Conservation (phyloP, 2,329 filamentous ascomycete genomes). For the Chrysoporthe puriensis region DNA sequence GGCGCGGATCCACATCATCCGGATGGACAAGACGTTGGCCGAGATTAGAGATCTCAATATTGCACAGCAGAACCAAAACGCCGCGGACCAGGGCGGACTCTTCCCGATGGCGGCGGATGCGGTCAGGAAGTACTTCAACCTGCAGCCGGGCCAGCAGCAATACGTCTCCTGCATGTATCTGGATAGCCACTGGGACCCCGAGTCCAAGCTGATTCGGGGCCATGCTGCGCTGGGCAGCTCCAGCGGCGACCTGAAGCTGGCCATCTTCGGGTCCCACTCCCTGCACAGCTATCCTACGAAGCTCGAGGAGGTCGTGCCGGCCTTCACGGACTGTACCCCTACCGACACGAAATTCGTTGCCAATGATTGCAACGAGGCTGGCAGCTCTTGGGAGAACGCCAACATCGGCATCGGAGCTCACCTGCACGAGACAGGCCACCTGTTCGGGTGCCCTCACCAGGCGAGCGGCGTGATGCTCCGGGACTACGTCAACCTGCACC, state of each 20-base stretch:
- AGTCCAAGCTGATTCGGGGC: slow-evolving; percentile 70
- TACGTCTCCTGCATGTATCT: slow-evolving; percentile 87
- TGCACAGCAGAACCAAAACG: slow-evolving; percentile 76
- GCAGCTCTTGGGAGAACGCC: slow-evolving; percentile 93
- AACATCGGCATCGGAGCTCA: slow-evolving; percentile 94
- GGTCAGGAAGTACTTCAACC: slow-evolving; percentile 76
- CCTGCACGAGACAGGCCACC: slow-evolving; percentile 85
- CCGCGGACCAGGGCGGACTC: slow-evolving; percentile 71
- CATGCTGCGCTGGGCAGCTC: slow-evolving; percentile 84
- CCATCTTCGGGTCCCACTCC: slow-evolving; percentile 90
- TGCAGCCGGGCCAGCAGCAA: slow-evolving; percentile 75
- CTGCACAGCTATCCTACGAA: slow-evolving; percentile 88
- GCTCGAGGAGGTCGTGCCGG: slow-evolving; percentile 86
- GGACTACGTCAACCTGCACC: slow-evolving; percentile 83
- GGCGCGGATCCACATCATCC: slow-evolving; percentile 85
- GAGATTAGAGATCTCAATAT: slow-evolving; percentile 79
- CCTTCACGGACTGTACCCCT: slow-evolving; percentile 87
- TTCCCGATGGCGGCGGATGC: slow-evolving; percentile 79
- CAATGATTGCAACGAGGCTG: slow-evolving; percentile 85
- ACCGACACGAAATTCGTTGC: slow-evolving; percentile 81
- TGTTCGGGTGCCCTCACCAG: slow-evolving; percentile 89
- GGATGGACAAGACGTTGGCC: slow-evolving; percentile 79
- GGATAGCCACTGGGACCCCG: slow-evolving; percentile 85
- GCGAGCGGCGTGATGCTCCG: slow-evolving; percentile 90
- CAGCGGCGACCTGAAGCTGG: slow-evolving; percentile 75